Base-by-base conservation (phyloP, 306 rosid genomes). In the Prunus dulcis region DNA sequence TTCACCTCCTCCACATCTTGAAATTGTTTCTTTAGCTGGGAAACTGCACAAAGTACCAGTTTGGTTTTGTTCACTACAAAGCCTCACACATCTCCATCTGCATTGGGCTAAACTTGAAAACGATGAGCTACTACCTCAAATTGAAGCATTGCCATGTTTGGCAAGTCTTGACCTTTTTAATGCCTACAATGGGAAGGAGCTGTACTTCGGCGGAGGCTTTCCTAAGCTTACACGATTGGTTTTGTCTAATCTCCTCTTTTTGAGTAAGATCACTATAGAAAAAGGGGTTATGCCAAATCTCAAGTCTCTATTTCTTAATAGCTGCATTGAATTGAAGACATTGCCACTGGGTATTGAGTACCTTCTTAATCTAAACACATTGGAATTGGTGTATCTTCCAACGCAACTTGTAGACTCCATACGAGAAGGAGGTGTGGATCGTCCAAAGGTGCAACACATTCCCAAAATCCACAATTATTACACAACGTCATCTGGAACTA, bases 1-100 rank as follows among this genome's bases (percentile, higher is more conserved):
- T 60, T 79, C 75, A 11, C 76, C 76, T 60, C 83, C 83, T 46
- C 79, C 65, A 0, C 19, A 55, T 6, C 79, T 80, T 50, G 30
- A 1, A 27, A 19, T 0, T 0, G 53, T 80, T 20, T 1, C 0
- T 5, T 22, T 73, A 46, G 20, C 12, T 1, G 75, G 79, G 3
- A 78, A 62, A 69, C 60, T 78, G 13, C 45, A 57, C 3, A 78
- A 7, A 8, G 64, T 70, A 17, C 76, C 71, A 4, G 45, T 1
- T 1, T 78, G 76, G 76, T 46, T 78, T 61, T 2, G 14, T 30
- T 78, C 76, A 20, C 56, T 69, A 4, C 25, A 22, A 3, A 70
- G 12, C 55, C 64, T 70, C 9, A 32, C 30, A 6, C 0, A 1
- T 50, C 7, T 78, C 46, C 3, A 12, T 23, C 46, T 78, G 32